phyloP scores from a whole-genome alignment of 2,329 filamentous ascomycete species.

The Gaeumannomyces sp. region DNA sequence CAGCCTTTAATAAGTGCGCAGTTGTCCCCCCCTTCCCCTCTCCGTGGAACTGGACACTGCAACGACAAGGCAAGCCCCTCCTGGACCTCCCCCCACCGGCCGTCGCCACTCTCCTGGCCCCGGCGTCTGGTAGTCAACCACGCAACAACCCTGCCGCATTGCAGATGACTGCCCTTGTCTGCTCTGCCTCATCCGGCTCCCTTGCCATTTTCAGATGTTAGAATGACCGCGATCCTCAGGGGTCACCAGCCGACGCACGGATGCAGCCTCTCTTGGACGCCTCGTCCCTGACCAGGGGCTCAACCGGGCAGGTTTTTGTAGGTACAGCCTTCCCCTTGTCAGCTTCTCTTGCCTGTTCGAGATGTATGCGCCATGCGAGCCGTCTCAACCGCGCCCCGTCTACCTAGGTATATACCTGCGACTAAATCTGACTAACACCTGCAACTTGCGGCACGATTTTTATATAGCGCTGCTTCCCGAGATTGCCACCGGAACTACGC shows the following conservation, averaged over 20 bases:
- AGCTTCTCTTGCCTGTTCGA: too few relatives aligned
- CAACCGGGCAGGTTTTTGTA: neutral
- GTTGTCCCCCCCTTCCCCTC: neutral
- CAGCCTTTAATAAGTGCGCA: neutral
- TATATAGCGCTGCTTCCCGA: constrained; percentile 33
- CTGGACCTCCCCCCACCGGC: neutral
- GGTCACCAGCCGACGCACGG: neutral
- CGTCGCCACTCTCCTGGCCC: neutral
- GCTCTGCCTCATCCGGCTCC: neutral
- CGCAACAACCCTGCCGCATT: neutral
- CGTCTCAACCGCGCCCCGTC: too few relatives aligned
- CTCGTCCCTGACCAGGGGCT: neutral
- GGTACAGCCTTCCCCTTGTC: neutral
- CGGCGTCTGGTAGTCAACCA: neutral
- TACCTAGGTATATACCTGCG: neutral
- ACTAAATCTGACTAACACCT: neutral
- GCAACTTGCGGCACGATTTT: too few relatives aligned
- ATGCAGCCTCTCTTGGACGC: neutral
- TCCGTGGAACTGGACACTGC: neutral
- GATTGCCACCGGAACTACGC: constrained; percentile 40
- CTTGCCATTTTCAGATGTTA: neutral
- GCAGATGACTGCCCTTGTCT: neutral
- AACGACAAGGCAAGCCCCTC: neutral
- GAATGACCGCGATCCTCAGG: neutral
- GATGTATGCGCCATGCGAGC: too few relatives aligned